Evolutionary conservation across 2,329 filamentous ascomycete species (phyloP).

Genomic region (Pyricularia pennisetigena): DNA sequence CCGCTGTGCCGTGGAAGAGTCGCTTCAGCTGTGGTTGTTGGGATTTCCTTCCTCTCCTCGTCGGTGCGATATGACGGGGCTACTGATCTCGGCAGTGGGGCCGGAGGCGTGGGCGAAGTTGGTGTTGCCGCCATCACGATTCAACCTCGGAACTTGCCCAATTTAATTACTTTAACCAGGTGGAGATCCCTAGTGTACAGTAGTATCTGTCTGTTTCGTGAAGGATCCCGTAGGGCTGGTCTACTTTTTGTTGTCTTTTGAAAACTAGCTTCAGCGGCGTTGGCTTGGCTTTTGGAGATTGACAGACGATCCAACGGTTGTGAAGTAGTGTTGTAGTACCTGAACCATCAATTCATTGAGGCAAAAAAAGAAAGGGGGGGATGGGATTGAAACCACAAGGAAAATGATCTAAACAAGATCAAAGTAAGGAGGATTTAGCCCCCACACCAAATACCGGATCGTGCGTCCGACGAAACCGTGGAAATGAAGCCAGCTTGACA

Average conservation of each 20-base stretch:
- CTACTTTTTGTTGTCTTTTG: not conserved
- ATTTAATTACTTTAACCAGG: too few species aligned
- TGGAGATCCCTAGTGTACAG: not conserved
- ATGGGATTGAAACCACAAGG: not conserved
- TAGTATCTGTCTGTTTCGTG: not conserved
- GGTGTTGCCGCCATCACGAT: not conserved
- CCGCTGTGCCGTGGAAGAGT: slow-evolving; percentile 5
- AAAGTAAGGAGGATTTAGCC: not conserved
- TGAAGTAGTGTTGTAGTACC: not conserved
- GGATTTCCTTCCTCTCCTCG: not conserved
- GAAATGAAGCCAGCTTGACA: not conserved
- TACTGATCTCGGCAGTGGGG: not conserved
- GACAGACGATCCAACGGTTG: not conserved
- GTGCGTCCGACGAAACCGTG: not conserved
- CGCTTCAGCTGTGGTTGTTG: not conserved
- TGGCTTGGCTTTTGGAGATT: not conserved
- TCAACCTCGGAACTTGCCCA: too few species aligned
- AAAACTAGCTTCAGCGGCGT: not conserved
- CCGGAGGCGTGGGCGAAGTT: not conserved
- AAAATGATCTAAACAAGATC: not conserved
- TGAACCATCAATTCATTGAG: not conserved
- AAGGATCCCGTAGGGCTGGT: not conserved
- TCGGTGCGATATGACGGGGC: not conserved
- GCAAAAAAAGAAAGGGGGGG: not conserved
- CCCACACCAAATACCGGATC: not conserved